Base-by-base conservation (phyloP, 495 filamentous ascomycete species). In the Annulohypoxylon stygium region DNA sequence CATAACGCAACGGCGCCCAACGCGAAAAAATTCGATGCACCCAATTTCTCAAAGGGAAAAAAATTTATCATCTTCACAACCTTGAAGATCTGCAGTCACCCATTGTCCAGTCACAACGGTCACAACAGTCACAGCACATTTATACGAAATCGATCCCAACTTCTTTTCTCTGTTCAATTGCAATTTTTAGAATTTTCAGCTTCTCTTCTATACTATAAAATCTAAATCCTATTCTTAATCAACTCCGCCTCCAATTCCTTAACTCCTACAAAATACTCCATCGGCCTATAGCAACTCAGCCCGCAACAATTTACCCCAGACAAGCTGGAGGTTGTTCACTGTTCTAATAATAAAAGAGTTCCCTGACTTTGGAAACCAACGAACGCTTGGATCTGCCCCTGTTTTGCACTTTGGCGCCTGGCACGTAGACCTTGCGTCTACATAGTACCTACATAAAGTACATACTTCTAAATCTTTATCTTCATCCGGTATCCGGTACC, bases 1-100 rank as follows among this genome's bases (percentile, higher is more conserved):
- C 61, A 74, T 74, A 74, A 74, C 61, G 71, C 71, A 74, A 39
- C 37, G 55, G 62, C 67, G 66, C 71, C 71, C 71, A 74, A 74
- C 67, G 67, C 61, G 53, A 70, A 70, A 74, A 74, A 74, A 57
- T 70, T 70, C 67, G 70, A 59, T 53, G 48, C 34, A 71, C 67
- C 67, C 58, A 64, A 75, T 23, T 67, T 45, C 33, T 39, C 26
- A 33, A 70, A 57, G 57, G 59, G n/a, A 6, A 37, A 16, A 20
- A 16, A 18, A 25, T 25, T 43, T 51, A 55, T 61, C 30, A 43
- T n/a, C 37, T 63, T 60, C 61, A 59, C 57, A 47, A 30, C 30
- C 30, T 30, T 30, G 30, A 6, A 69, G 71, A 60, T 61, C 61
- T 50, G 16, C 5, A 10, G 18, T 25, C 58, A 23, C 45, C 36